Base-by-base conservation (phyloP, 2,329 filamentous ascomycete genomes). In the Neofusicoccum parvum region DNA sequence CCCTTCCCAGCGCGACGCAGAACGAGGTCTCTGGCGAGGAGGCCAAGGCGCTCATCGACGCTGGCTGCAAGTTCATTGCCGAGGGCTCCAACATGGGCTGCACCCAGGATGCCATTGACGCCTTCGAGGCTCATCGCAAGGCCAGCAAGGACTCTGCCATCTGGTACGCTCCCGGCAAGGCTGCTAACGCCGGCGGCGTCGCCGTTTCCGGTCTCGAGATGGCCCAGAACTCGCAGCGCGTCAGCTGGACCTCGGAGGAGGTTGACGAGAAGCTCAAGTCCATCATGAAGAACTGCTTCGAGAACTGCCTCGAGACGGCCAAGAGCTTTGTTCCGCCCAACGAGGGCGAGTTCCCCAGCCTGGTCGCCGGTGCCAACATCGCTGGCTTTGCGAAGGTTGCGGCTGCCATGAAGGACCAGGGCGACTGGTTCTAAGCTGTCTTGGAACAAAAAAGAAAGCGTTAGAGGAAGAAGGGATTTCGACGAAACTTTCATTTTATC, bases 61-160 rank as follows among this genome's bases (percentile, higher is more conserved):
- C 86, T 67, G 94, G 94, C 71, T 87, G 86, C 76, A 88, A 90
- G 78, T 96, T 92, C 84, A 90, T 98, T 71, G 95, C 95, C 66
- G 95, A 99, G 83, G 95, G 95, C 65, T 95, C 91, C 82, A 98
- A 98, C 88, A 98, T 99, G 95, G 95, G 95, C 70, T 97, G 93
- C 86, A 97, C 94, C 39, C 92, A 95, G 81, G 93, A 91, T 70
- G 94, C 94, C 71, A 97, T 99, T 74, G 91, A 97, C 74, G 84
- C 92, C 70, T 98, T 98, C 79, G 94, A 98, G 87, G 86, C 85
- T 17, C 84, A 89, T 74, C 87, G 94, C 72, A 88, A 85, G 73
- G 79, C 84, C 77, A 87, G 87, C 78, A 88, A 92, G 83, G 88
- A 87, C 70, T 80, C 81, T 6, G 88, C 92, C 67, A 88, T 97